Conservation (phyloP, 345 rosid genomes). For the Toxicodendron radicans region DNA sequence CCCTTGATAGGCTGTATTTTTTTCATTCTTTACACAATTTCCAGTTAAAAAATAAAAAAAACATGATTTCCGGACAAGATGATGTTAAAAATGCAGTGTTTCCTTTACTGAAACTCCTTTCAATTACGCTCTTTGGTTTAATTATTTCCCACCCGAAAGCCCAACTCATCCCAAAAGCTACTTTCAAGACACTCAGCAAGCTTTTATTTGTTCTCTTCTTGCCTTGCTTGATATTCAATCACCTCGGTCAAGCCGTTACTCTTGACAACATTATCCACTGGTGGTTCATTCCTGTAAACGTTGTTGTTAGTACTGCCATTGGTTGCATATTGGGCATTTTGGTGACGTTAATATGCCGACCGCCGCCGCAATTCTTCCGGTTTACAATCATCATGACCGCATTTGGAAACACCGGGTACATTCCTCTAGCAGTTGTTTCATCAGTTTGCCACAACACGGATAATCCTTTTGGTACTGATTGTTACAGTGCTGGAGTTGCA, state of each 20-base stretch:
- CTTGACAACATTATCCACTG: slow-evolving; percentile 23
- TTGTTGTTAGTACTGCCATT: slow-evolving; percentile 29
- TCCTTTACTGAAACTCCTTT: slow-evolving; percentile 41
- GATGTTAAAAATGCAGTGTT: slow-evolving; percentile 25
- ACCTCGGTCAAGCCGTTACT: slow-evolving; percentile 30
- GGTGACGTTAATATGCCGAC: slow-evolving; percentile 37
- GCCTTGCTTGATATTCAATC: slow-evolving; percentile 45
- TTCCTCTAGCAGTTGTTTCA: slow-evolving; percentile 32
- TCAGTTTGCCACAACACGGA: slow-evolving; percentile 31
- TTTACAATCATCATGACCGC: slow-evolving; percentile 42
- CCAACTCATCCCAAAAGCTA: slow-evolving; percentile 38
- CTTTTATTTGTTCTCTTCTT: slow-evolving; percentile 36
- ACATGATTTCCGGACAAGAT: slow-evolving; percentile 17
- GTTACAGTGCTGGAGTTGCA: slow-evolving; percentile 36
- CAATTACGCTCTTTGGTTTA: slow-evolving; percentile 32
- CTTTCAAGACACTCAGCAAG: slow-evolving; percentile 36
- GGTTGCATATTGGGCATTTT: slow-evolving; percentile 37
- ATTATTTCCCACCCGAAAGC: slow-evolving; percentile 34
- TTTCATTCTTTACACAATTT: too few species aligned
- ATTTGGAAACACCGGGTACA: slow-evolving; percentile 47
- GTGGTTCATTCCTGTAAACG: slow-evolving; percentile 52
- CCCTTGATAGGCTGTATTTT: too few species aligned
- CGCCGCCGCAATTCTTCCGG: slow-evolving; percentile 37
- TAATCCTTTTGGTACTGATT: slow-evolving; percentile 29
- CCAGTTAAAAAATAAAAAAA: not conserved